phyloP scores from a whole-genome alignment of 768 basidiomycete species.

The Calvatia gigantea region DNA sequence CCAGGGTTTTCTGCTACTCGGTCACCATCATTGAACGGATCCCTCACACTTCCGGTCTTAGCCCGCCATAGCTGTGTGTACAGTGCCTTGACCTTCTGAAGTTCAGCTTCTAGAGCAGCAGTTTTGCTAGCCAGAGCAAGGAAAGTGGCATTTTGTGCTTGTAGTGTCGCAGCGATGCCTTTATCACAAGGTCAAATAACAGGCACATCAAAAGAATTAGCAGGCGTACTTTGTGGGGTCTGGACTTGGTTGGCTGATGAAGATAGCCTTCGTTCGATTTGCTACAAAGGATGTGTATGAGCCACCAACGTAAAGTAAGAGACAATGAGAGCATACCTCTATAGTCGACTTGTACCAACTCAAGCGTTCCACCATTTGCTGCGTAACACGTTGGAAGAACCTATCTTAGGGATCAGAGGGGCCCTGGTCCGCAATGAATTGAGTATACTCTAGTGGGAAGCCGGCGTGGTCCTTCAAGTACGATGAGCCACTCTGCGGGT shows the following conservation, averaged over 20 bases:
- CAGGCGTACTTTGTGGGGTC: constrained; percentile 67
- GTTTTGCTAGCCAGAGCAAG: constrained; percentile 75
- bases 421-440: background rate
- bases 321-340: constrained; percentile 43
- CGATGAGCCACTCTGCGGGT: constrained; percentile 65
- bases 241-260: constrained; percentile 62
- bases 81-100: constrained; percentile 71
- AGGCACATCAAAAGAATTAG: constrained; percentile 3
- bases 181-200: constrained; percentile 3
- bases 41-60: constrained; percentile 78
- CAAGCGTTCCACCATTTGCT: constrained; percentile 68
- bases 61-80: constrained; percentile 79
- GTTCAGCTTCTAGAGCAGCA: constrained; percentile 66
- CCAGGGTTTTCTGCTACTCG: constrained; percentile 26
- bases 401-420: constrained; percentile 29
- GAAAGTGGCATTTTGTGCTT: constrained; percentile 77
- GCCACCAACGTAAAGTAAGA: background rate
- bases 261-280: constrained; percentile 81
- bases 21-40: constrained; percentile 65
- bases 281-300: constrained; percentile 33
- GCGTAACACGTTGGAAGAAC: constrained; percentile 69
- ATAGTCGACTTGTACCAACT: constrained; percentile 80
- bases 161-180: constrained; percentile 75
- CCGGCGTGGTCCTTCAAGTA: constrained; percentile 75
- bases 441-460: constrained; percentile 77